Conservation (phyloP, 192 early-diverging fungal species). For the Dimargaris cristalligena region DNA sequence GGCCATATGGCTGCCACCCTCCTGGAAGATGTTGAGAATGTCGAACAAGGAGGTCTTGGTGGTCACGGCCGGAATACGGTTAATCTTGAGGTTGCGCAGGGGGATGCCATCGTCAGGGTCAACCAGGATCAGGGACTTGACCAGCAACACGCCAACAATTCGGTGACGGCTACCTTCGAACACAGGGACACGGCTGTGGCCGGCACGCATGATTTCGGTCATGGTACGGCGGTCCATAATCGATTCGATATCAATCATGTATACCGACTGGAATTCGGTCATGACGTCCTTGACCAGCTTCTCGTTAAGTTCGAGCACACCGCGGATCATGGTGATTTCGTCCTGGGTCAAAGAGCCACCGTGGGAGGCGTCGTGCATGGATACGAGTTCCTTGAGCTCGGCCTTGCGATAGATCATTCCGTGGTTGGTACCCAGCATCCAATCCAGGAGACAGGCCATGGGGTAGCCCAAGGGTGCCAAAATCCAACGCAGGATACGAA, state of each 20-base stretch:
- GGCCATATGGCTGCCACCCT: slow-evolving; percentile 68
- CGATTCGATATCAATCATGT: slow-evolving; percentile 42
- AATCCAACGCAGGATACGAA: slow-evolving; percentile 42
- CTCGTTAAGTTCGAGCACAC: slow-evolving; percentile 57
- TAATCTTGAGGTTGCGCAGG: slow-evolving; percentile 37
- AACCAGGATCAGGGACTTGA: slow-evolving; percentile 54
- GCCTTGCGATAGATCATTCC: slow-evolving; percentile 77
- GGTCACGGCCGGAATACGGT: slow-evolving; percentile 26
- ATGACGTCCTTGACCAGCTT: slow-evolving; percentile 49
- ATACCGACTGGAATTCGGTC: slow-evolving; percentile 53
- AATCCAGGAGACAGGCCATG: slow-evolving; percentile 71
- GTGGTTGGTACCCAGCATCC: slow-evolving; percentile 62
- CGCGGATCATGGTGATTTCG: slow-evolving; percentile 64
- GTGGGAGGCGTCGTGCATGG: slow-evolving; percentile 47
- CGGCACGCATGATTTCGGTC: slow-evolving; percentile 41
- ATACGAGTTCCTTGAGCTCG: slow-evolving; percentile 63
- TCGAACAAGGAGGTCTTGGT: slow-evolving; percentile 36
- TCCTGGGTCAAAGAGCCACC: slow-evolving; percentile 55
- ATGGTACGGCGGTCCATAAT: slow-evolving; percentile 35
- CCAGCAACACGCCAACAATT: slow-evolving; percentile 63
- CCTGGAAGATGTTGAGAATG: slow-evolving; percentile 70
- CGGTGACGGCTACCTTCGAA: slow-evolving; percentile 37
- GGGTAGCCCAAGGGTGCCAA: slow-evolving; percentile 61
- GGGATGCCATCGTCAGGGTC: slow-evolving; percentile 51
- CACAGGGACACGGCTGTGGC: slow-evolving; percentile 64